Conservation (phyloP, 768 basidiomycete species). For the Podaxis rugospora region DNA sequence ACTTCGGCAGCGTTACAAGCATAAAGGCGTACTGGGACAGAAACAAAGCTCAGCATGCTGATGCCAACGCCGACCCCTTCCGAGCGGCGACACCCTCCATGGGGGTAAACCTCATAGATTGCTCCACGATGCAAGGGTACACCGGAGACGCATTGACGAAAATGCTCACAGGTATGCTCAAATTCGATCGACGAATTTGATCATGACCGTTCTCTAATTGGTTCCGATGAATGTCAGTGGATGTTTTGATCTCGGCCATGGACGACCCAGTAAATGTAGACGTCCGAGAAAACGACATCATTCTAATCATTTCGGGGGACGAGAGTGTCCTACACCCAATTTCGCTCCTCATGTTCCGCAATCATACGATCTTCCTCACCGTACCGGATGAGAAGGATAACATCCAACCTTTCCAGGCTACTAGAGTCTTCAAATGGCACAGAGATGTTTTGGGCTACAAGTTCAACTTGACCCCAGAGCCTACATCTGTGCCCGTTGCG, state of each 20-base stretch:
- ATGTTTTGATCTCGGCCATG: conserved; percentile 1
- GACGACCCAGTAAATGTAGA: not conserved
- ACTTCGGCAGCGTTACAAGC: conserved; percentile 6
- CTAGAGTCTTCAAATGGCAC: conserved; percentile 6
- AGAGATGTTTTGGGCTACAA: conserved; percentile 1
- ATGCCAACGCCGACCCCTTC: not conserved
- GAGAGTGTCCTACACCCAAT: not conserved
- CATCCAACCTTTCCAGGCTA: not conserved
- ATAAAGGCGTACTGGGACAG: conserved; percentile 12
- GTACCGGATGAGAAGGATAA: not conserved
- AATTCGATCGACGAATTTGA: not conserved
- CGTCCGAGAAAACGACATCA: not conserved
- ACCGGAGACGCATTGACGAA: not conserved
- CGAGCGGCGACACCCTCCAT: not conserved
- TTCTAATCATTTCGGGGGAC: conserved; percentile 1
- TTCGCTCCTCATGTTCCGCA: not conserved
- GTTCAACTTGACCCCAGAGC: not conserved
- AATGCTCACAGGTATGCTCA: conserved; percentile 1
- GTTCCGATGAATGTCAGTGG: not conserved
- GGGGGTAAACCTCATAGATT: conserved; percentile 4
- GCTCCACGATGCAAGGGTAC: conserved; percentile 2
- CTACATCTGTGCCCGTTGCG: not conserved
- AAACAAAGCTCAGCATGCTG: not conserved
- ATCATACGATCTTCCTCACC: not conserved
- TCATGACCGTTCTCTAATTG: not conserved